Evolutionary conservation across 495 filamentous ascomycete species (phyloP).

Genomic region (Friedmanniomyces endolithicus): DNA sequence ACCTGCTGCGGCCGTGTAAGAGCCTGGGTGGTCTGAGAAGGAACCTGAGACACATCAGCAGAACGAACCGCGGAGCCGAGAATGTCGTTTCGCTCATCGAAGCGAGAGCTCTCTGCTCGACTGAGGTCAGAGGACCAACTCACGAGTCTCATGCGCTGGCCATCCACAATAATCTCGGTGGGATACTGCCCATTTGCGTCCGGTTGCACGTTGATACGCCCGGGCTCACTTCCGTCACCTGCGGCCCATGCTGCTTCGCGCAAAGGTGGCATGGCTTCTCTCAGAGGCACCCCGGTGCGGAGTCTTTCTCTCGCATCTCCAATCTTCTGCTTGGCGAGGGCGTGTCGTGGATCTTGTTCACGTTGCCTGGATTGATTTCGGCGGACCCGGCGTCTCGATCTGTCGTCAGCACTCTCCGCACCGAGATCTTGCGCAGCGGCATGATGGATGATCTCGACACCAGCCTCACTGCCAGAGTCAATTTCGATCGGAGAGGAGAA

Average conservation of each 20-base stretch:
- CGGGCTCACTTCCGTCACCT: background rate
- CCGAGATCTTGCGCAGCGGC: constrained; percentile 2
- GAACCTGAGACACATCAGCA: background rate
- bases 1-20: background rate
- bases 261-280: background rate
- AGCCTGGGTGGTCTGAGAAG: background rate
- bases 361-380: background rate
- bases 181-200: background rate
- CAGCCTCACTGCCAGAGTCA: constrained; percentile 15
- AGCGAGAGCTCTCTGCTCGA: background rate
- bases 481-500: constrained; percentile 35
- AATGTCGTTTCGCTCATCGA: background rate
- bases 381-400: background rate
- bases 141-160: background rate
- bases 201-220: background rate
- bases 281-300: background rate
- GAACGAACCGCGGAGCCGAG: background rate
- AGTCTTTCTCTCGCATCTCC: constrained; percentile 1
- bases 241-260: background rate
- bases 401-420: constrained; percentile 9
- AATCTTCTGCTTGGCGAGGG: constrained; percentile 13
- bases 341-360: background rate
- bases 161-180: background rate
- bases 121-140: background rate
- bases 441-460: constrained; percentile 9